Conservation (phyloP, 306 rosid species). For the Canavalia gladiata region DNA sequence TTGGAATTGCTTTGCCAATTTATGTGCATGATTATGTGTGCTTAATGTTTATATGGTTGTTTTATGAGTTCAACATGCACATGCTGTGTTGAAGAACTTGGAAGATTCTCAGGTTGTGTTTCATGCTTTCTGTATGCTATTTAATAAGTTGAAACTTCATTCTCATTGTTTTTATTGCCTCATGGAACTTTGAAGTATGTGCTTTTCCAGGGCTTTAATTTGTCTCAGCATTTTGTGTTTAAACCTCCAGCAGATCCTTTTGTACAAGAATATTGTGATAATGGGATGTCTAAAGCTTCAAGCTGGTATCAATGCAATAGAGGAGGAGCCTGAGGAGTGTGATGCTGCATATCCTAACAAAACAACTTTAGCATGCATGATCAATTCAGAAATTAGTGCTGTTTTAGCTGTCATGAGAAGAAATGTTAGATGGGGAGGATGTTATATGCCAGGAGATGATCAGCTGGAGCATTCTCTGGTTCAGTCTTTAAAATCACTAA, state of each 20-base stretch:
- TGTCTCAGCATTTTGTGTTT: constrained; percentile 8
- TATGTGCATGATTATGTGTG: not conserved
- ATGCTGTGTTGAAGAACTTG: constrained; percentile 9
- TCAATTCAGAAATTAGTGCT: constrained; percentile 83
- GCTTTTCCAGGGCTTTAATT: not conserved
- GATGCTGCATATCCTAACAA: constrained; percentile 62
- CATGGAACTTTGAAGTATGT: constrained; percentile 18
- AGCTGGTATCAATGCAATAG: constrained; percentile 66
- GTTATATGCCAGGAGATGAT: constrained; percentile 76
- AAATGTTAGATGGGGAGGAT: constrained; percentile 84
- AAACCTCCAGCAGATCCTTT: constrained; percentile 31
- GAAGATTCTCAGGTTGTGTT: constrained; percentile 3
- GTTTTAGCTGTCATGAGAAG: constrained; percentile 88
- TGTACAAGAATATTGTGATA: constrained; percentile 31
- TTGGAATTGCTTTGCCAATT: not conserved
- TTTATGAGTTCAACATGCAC: not conserved
- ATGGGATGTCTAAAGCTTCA: constrained; percentile 71
- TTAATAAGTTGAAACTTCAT: not conserved
- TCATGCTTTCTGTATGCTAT: not conserved
- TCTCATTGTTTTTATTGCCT: constrained; percentile 28
- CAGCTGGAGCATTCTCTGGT: constrained; percentile 79
- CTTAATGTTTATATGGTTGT: not conserved
- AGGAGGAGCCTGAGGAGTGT: constrained; percentile 76
- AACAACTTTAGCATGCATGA: constrained; percentile 74
- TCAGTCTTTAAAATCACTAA: constrained; percentile 72